phyloP scores from a whole-genome alignment of 169 alveolate species.

The Plasmodium reichenowi region DNA sequence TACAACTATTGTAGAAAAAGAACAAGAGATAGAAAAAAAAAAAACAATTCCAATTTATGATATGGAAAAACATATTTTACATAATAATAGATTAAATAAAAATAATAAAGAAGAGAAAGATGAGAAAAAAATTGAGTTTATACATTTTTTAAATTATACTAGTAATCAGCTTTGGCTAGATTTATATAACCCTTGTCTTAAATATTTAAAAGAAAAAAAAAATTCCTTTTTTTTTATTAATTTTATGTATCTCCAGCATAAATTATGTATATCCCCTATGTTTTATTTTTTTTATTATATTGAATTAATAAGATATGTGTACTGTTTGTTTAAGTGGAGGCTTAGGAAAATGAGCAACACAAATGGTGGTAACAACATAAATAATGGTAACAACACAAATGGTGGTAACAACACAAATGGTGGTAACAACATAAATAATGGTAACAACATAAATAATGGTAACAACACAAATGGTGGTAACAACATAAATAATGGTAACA shows the following conservation, averaged over 20 bases:
- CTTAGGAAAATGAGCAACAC: not conserved
- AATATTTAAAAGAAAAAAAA: not conserved
- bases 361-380: too few relatives aligned
- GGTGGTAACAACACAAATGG: too few relatives aligned
- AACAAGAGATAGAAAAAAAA: not conserved
- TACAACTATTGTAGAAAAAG: not conserved
- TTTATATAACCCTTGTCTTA: too few relatives aligned
- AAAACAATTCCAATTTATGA: not conserved
- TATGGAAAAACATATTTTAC: too few relatives aligned
- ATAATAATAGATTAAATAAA: too few relatives aligned
- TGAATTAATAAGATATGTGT: constrained; percentile 4
- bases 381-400: too few relatives aligned
- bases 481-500: not conserved
- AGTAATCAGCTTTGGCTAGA: not conserved
- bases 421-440: too few relatives aligned
- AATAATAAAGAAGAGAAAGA: not conserved
- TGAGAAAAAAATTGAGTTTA: not conserved
- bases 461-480: not conserved
- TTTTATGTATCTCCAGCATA: constrained; percentile 14
- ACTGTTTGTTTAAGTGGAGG: not conserved
- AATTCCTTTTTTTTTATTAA: constrained; percentile 1
- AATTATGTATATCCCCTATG: constrained; percentile 1
- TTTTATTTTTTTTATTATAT: constrained; percentile 34
- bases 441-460: not conserved
- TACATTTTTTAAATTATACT: not conserved